These are phyloP conservation scores for Microdochium paspali DNA, from an alignment of 2,329 filamentous ascomycete genomes.

Conservation along the genomic window DNA sequence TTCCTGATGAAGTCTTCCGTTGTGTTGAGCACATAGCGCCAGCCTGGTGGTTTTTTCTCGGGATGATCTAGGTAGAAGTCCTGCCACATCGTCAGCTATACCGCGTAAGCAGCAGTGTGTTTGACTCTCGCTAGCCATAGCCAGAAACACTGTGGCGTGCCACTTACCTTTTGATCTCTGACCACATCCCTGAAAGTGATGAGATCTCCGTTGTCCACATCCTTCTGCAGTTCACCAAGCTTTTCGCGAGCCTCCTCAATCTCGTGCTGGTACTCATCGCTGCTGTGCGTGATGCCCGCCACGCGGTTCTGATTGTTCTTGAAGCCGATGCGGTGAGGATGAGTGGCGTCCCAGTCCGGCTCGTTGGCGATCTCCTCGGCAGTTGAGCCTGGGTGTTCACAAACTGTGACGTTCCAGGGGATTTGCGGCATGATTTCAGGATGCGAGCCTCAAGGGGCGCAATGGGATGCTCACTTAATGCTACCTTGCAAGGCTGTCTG, in stretches of 20 bases:
- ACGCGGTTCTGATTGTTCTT: constrained; percentile 22
- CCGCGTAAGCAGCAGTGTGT: neutral
- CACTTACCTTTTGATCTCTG: constrained; percentile 7
- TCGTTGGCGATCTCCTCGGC: constrained; percentile 28
- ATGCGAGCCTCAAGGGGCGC: too few species aligned
- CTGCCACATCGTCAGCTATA: constrained; percentile 7
- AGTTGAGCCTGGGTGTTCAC: constrained; percentile 26
- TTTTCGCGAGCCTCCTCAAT: constrained; percentile 4
- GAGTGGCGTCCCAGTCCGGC: constrained; percentile 27
- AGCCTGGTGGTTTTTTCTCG: constrained; percentile 31
- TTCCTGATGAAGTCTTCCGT: constrained; percentile 40
- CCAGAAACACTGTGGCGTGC: neutral
- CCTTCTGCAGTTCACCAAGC: constrained; percentile 1
- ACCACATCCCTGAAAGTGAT: constrained; percentile 28
- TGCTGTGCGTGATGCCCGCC: constrained; percentile 26
- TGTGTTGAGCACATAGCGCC: constrained; percentile 38
- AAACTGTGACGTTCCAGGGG: neutral
- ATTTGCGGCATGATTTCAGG: neutral
- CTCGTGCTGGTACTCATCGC: constrained; percentile 8
- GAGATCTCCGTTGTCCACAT: constrained; percentile 15
- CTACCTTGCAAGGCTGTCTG: too few species aligned
- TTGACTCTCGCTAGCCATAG: neutral
- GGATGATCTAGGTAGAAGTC: constrained; percentile 33
- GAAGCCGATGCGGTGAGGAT: constrained; percentile 16
- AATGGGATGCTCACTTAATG: too few species aligned